Evolutionary conservation across 352 stramenopile genomes (phyloP), one percentile per base, ranked within the genome.

Genomic region (Pythium brassicae): DNA sequence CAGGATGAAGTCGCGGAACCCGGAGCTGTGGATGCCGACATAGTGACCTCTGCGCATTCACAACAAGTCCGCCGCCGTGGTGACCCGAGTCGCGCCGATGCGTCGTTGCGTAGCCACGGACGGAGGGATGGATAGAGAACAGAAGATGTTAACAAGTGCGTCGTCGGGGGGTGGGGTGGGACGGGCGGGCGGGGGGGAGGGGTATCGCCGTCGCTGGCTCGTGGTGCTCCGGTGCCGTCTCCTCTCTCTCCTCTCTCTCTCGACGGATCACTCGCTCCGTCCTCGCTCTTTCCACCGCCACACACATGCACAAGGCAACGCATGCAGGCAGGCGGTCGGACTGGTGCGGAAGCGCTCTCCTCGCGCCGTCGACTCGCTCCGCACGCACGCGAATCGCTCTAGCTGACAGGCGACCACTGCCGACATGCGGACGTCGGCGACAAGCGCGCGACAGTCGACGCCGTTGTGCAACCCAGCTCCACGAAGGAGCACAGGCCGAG

Each of bases 1-100:
- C 42, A 99, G 76, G 68, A 99, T 96, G 63, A 99, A 99, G 74
- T 99, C 97, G 67, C 98, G 97, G 83, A 99, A 99, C 70, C 96
- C 96, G 29, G 95, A 98, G 53, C 89, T 97, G 74, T 99, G 97
- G 72, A 99, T 99, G 63, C 97, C 97, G 59, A 99, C 97, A 76
- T 99, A 99, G 78, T 99, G 96, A 50, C 97, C 97, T 87, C 96
- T 99, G 56, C 42, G 52, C 46, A 60, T 59, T 59, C 34, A 60
- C 48, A 56, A 57, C 48, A 60, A 59, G 43, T 61, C 55, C 22
- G 45, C 34, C 45, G 45, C 35, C 51, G 52, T 44, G 51, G 48
- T 59, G 45, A 55, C 25, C 56, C 55, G 49, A 62, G 57, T 57
- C 51, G 57, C 37, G 50, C 46, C 35, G 43, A 53, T 44, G 50